phyloP scores from a whole-genome alignment of 1,284 basidiomycete species.

The Boletus calvinii region DNA sequence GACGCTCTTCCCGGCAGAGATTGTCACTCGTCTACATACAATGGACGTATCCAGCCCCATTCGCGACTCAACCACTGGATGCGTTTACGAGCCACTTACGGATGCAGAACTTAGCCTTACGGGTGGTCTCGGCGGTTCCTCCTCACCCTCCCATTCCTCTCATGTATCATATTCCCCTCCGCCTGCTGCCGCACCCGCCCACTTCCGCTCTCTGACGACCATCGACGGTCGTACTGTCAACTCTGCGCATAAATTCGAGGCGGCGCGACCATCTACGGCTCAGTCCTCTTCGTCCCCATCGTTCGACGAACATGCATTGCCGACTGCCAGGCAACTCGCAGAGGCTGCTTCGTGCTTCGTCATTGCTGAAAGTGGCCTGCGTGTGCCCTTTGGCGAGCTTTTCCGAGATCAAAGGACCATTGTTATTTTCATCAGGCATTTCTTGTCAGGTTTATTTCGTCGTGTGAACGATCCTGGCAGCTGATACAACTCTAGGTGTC shows the following conservation, averaged over 20 bases:
- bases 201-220: conserved; percentile 29
- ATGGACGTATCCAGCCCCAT: conserved; percentile 33
- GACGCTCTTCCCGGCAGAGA: conserved; percentile 32
- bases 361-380: conserved; percentile 63
- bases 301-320: conserved; percentile 37
- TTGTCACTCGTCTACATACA: conserved; percentile 30
- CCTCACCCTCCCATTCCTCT: conserved; percentile 20
- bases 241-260: conserved; percentile 4
- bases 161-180: conserved; percentile 16
- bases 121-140: conserved; percentile 7
- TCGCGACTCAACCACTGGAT: conserved; percentile 24
- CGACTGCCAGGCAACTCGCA: conserved; percentile 51
- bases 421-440: conserved; percentile 75
- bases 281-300: conserved; percentile 11
- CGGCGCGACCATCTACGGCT: conserved; percentile 18
- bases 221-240: conserved; percentile 13
- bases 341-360: conserved; percentile 64
- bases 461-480: conserved; percentile 6
- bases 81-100: conserved; percentile 30
- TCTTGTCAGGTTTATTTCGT: conserved; percentile 33
- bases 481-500: conserved; percentile 49
- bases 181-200: conserved; percentile 9
- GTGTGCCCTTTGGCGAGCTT: conserved; percentile 70
- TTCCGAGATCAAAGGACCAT: conserved; percentile 66
- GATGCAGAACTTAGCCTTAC: conserved; percentile 29